Evolutionary conservation across 805 yeast species (phyloP).

Genomic region (Lipomyces yamanashiensis): DNA sequence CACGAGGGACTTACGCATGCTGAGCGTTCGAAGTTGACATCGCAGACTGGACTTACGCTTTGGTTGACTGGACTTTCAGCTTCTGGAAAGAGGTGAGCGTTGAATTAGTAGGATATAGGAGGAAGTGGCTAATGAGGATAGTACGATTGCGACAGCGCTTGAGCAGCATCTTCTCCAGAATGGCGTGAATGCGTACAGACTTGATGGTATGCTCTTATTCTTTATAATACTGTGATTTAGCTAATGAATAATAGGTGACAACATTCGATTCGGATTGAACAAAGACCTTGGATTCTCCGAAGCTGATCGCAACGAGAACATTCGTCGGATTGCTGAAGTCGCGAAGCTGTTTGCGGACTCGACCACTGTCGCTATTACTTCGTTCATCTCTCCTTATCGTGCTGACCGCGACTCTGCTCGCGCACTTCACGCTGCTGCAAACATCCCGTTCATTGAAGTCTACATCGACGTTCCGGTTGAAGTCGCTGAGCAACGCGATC

Average conservation of each 20-base stretch:
- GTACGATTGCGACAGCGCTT: slow-evolving; percentile 92
- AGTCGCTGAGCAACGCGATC: slow-evolving; percentile 96
- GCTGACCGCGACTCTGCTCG: slow-evolving; percentile 85
- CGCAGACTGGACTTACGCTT: slow-evolving; percentile 85
- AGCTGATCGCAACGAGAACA: slow-evolving; percentile 90
- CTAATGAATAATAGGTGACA: slow-evolving; percentile 54
- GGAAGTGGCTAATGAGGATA: background rate
- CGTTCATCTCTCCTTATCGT: slow-evolving; percentile 90
- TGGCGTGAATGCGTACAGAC: slow-evolving; percentile 76
- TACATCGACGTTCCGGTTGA: slow-evolving; percentile 91
- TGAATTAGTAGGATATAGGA: background rate
- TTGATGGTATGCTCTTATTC: slow-evolving; percentile 59
- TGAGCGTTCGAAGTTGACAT: slow-evolving; percentile 72
- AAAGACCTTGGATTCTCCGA: slow-evolving; percentile 94
- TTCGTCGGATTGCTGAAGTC: slow-evolving; percentile 92
- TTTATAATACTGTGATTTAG: slow-evolving; percentile 41
- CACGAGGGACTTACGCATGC: slow-evolving; percentile 83
- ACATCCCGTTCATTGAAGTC: slow-evolving; percentile 86
- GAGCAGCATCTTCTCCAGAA: slow-evolving; percentile 78
- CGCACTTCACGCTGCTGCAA: slow-evolving; percentile 74
- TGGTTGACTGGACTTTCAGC: slow-evolving; percentile 98
- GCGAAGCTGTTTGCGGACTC: slow-evolving; percentile 93
- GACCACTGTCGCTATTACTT: slow-evolving; percentile 83
- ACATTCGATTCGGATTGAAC: slow-evolving; percentile 91
- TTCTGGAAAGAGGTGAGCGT: slow-evolving; percentile 68